Evolutionary conservation across 176 grass and related monocot genomes (phyloP).

Genomic region (Triticum monococcum): DNA sequence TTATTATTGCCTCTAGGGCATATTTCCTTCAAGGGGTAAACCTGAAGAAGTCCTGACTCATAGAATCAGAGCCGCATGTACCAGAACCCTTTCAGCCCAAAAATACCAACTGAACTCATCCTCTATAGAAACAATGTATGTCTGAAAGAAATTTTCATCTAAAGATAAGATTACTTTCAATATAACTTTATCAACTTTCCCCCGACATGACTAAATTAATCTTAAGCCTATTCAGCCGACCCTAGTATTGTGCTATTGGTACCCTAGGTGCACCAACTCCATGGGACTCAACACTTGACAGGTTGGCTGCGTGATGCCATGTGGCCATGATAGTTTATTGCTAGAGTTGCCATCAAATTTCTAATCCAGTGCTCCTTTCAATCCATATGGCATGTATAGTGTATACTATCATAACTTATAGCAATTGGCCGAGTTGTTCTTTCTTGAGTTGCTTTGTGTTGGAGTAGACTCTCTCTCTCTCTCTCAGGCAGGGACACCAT

Average conservation of each 20-base stretch:
- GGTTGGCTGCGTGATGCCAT: not conserved
- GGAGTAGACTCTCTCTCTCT: not conserved
- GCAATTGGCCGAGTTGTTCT: not conserved
- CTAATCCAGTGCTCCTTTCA: not conserved
- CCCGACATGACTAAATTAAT: not conserved
- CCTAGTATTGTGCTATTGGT: not conserved
- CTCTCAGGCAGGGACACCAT: not conserved
- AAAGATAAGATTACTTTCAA: not conserved
- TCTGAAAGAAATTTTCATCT: not conserved
- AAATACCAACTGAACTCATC: too few species aligned
- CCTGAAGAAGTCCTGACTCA: too few species aligned
- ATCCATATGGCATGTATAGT: not conserved
- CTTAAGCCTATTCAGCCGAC: not conserved
- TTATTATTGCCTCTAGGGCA: too few species aligned
- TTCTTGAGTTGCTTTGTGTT: constrained; percentile 20
- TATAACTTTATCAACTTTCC: not conserved
- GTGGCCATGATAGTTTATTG: not conserved
- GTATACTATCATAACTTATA: not conserved
- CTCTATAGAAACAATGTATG: too few species aligned
- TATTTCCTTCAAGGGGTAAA: not conserved
- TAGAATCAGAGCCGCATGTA: too few species aligned
- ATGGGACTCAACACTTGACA: not conserved
- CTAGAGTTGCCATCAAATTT: not conserved
- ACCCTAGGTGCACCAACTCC: not conserved
- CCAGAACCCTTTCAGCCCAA: too few species aligned